A percentile compares a stretch with the other conserved stretches of the same genome.
These are phyloP conservation scores for Hypoxylon lienhwacheense DNA, from an alignment of 495 filamentous ascomycete species.

Conservation along the genomic window DNA sequence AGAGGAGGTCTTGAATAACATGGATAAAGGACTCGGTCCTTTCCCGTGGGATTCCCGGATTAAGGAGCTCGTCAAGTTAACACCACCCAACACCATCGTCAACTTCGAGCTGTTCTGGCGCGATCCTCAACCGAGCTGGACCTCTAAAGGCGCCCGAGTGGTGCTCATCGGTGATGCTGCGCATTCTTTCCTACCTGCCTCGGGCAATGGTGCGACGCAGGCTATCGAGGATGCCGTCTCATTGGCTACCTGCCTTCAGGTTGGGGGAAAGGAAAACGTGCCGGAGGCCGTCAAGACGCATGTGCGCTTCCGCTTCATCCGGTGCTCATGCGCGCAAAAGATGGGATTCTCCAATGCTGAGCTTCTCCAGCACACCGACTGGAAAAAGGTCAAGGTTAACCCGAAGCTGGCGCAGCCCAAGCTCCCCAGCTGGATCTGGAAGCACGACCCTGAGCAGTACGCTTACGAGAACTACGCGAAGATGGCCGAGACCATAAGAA, in stretches of 20 bases:
- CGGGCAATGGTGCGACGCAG: constrained; percentile 67
- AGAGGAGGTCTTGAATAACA: constrained; percentile 56
- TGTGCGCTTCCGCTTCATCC: constrained; percentile 55
- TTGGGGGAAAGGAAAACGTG: constrained; percentile 51
- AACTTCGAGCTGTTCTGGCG: constrained; percentile 71
- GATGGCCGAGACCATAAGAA: constrained; percentile 45
- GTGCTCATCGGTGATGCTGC: constrained; percentile 67
- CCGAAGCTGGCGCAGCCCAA: constrained; percentile 54
- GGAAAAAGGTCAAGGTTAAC: constrained; percentile 56
- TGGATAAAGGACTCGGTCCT: constrained; percentile 50
- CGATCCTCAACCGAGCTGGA: constrained; percentile 65
- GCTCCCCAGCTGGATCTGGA: constrained; percentile 56
- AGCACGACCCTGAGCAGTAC: constrained; percentile 60
- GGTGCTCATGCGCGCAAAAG: constrained; percentile 60
- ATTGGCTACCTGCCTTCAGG: constrained; percentile 61
- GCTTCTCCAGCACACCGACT: constrained; percentile 60
- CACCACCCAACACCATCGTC: constrained; percentile 58
- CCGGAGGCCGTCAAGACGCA: constrained; percentile 52
- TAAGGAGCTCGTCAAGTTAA: constrained; percentile 59
- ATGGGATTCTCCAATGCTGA: constrained; percentile 59
- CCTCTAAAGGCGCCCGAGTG: constrained; percentile 60
- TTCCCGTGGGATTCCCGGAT: constrained; percentile 57
- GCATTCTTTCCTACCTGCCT: constrained; percentile 70
- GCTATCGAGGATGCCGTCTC: constrained; percentile 71
- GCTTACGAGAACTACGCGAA: constrained; percentile 56